These are phyloP conservation scores for Oemleria cerasiformis DNA, from an alignment of 306 rosid species.

Conservation along the genomic window DNA sequence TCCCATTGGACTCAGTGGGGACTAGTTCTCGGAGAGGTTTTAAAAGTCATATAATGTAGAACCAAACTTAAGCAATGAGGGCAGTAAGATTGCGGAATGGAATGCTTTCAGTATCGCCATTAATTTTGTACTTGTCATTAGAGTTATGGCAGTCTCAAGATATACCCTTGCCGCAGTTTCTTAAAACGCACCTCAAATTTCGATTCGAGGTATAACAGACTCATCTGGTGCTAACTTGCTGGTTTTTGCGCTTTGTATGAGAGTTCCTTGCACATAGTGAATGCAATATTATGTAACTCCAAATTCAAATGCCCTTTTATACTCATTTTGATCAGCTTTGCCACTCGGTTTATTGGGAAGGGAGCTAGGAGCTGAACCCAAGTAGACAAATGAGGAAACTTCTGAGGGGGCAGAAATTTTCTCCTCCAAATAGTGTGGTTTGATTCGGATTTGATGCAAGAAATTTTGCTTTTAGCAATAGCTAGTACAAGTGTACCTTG, in stretches of 20 bases:
- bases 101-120: not conserved
- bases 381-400: not conserved
- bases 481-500: not conserved
- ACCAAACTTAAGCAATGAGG: slow-evolving; percentile 7
- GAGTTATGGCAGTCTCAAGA: slow-evolving; percentile 3
- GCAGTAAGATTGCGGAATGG: slow-evolving; percentile 1
- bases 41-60: slow-evolving; percentile 47
- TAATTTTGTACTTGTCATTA: not conserved
- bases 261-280: not conserved
- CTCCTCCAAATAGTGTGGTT: not conserved
- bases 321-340: not conserved
- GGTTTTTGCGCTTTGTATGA: not conserved
- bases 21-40: slow-evolving; percentile 79
- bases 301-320: not conserved
- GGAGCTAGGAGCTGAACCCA: not conserved
- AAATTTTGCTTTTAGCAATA: not conserved
- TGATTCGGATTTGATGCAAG: not conserved
- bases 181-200: not conserved
- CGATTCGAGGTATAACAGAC: not conserved
- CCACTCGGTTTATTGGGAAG: not conserved
- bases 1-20: slow-evolving; percentile 98
- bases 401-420: not conserved
- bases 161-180: not conserved
- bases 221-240: not conserved
- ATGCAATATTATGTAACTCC: not conserved